Evolutionary conservation across 495 filamentous ascomycete species (phyloP).

Genomic region (Platismatia glauca): DNA sequence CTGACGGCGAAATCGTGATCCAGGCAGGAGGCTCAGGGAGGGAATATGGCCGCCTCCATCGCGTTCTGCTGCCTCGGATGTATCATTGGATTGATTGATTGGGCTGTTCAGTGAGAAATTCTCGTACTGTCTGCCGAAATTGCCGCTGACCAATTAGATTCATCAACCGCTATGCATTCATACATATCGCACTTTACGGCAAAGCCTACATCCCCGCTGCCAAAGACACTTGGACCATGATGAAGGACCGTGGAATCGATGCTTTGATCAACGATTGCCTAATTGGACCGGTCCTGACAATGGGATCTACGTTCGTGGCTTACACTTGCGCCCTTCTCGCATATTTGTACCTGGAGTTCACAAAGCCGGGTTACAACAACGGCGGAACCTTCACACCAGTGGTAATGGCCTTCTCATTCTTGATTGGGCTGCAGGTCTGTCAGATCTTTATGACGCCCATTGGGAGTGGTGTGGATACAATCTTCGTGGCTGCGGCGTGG

Average conservation of each 20-base stretch:
- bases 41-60: constrained; percentile 59
- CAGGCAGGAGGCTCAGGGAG: constrained; percentile 52
- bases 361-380: constrained; percentile 66
- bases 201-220: constrained; percentile 76
- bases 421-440: constrained; percentile 78
- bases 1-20: too few species aligned
- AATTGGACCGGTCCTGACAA: constrained; percentile 79
- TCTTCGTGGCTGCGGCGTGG: constrained; percentile 84
- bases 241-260: constrained; percentile 85
- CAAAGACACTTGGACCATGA: constrained; percentile 83
- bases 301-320: constrained; percentile 75
- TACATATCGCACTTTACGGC: constrained; percentile 84
- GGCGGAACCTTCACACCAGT: constrained; percentile 63
- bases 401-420: constrained; percentile 72
- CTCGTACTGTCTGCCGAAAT: not conserved
- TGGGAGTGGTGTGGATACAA: constrained; percentile 55
- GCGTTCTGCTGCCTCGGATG: constrained; percentile 64
- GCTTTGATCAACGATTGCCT: constrained; percentile 85
- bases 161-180: constrained; percentile 74
- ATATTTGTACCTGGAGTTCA: constrained; percentile 77
- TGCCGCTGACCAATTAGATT: constrained; percentile 21
- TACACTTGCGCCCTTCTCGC: constrained; percentile 74
- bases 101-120: constrained; percentile 68
- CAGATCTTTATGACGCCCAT: constrained; percentile 81
- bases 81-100: constrained; percentile 69